Conservation (phyloP, 352 stramenopile genomes). For the Pythium brachiatum region DNA sequence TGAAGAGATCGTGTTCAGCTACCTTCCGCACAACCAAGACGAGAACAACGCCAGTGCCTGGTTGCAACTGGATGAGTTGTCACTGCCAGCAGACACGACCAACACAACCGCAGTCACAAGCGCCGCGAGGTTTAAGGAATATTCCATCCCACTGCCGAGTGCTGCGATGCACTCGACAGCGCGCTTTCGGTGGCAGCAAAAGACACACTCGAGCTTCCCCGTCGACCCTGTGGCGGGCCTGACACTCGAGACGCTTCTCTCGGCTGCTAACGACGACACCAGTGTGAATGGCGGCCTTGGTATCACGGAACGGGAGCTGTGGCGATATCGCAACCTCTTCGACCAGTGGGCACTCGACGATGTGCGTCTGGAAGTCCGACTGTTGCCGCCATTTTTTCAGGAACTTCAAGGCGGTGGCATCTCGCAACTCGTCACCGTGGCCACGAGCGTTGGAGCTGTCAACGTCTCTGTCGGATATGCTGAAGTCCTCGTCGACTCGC, state of each 20-base stretch:
- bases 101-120: neutral
- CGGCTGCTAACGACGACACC: conserved; percentile 43
- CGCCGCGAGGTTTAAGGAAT: neutral
- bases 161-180: conserved; percentile 40
- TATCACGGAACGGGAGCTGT: conserved; percentile 39
- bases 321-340: conserved; percentile 68
- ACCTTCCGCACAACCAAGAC: conserved; percentile 30
- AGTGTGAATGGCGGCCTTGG: conserved; percentile 36
- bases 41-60: conserved; percentile 45
- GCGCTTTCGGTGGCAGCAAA: conserved; percentile 66
- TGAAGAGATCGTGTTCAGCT: conserved; percentile 59
- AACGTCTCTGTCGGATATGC: conserved; percentile 22
- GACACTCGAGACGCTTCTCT: conserved; percentile 25
- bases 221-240: conserved; percentile 35
- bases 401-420: conserved; percentile 6
- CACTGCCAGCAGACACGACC: conserved; percentile 11
- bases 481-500: conserved; percentile 36
- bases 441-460: neutral
- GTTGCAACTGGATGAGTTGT: conserved; percentile 35
- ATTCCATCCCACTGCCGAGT: conserved; percentile 39
- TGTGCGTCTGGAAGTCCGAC: conserved; percentile 50
- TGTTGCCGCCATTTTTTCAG: conserved; percentile 40
- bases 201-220: conserved; percentile 66
- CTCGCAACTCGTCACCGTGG: neutral
- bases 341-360: conserved; percentile 74